phyloP scores from a whole-genome alignment of 2,329 filamentous ascomycete genomes.

The Ceratocystis cacaofunesta region DNA sequence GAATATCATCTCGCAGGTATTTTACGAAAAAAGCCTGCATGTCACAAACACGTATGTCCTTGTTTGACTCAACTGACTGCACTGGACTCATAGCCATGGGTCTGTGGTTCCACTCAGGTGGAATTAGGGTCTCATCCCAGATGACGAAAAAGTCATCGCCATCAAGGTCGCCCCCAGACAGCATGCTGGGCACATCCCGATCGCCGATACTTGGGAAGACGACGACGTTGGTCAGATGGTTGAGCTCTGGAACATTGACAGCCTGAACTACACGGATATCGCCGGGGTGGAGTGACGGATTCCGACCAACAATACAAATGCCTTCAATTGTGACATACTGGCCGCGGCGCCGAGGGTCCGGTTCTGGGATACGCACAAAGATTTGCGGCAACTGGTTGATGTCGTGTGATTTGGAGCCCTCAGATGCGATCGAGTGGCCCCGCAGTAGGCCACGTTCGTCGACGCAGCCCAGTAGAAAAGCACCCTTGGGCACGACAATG shows the following conservation, averaged over 20 bases:
- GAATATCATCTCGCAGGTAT: slow-evolving; percentile 81
- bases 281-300: slow-evolving; percentile 85
- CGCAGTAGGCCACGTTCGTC: slow-evolving; percentile 67
- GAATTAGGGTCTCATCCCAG: slow-evolving; percentile 68
- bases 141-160: slow-evolving; percentile 92
- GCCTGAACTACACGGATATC: slow-evolving; percentile 81
- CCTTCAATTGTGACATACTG: slow-evolving; percentile 60
- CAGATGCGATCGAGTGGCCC: slow-evolving; percentile 47
- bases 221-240: slow-evolving; percentile 68
- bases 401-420: slow-evolving; percentile 29
- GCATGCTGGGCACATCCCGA: slow-evolving; percentile 78
- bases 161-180: slow-evolving; percentile 87
- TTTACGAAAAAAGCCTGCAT: slow-evolving; percentile 75
- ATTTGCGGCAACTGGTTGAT: slow-evolving; percentile 58
- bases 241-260: slow-evolving; percentile 56
- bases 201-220: slow-evolving; percentile 77
- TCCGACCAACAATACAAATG: slow-evolving; percentile 71
- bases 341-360: slow-evolving; percentile 37
- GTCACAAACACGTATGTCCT: slow-evolving; percentile 55
- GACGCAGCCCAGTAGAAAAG: slow-evolving; percentile 74
- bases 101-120: slow-evolving; percentile 50
- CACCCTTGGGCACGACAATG: slow-evolving; percentile 66
- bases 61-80: slow-evolving; percentile 32
- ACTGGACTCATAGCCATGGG: slow-evolving; percentile 44
- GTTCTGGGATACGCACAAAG: slow-evolving; percentile 64